Evolutionary conservation across 1,284 basidiomycete genomes (phyloP), one percentile per base, ranked within the genome.

Genomic region (Cutaneotrichosporon curvatum): DNA sequence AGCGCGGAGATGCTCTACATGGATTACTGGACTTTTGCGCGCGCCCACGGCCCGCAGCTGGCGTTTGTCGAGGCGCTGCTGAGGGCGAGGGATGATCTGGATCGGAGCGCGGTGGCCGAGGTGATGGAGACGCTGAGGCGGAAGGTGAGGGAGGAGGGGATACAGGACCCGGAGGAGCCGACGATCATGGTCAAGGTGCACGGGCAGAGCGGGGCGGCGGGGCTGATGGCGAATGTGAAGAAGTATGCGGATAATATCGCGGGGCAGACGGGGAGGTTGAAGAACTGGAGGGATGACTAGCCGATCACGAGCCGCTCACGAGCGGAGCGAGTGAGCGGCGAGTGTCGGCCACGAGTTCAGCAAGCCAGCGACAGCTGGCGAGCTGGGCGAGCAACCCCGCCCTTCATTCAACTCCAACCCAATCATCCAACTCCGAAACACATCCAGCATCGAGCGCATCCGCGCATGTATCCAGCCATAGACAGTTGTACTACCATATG

Each of bases 1-100:
- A 89, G 86, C 25, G 84, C 87, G 67, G 87, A 89, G 56, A 83
- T 98, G 75, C 84, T 87, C 3, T 96, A 97, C 75, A 75, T 98
- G 51, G 92, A 94, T 19, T 97, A 84, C 70, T 90, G 87, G 87
- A 79, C 82, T 11, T 98, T 99, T 70, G 94, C 92, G n/a, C 89
- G 91, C 62, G 80, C 85, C 15, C 87, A 96, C 68, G 94, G 95
- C 3, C 89, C 94, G 12, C 92, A 94, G 59, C 77, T 97, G 28
- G 77, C 81, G 3, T 98, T 97, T 63, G 83, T 95, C 21, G 92
- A 98, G 67, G 79, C 83, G 4, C 60, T 97, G 39, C 85, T 97
- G 79, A 87, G 84, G 65, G 83, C 86, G 7, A 78, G 95, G 40
- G 86, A 87, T 55, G 92, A 98, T 71, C 75, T 97, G 46, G 92